phyloP scores from a whole-genome alignment of 352 stramenopile genomes.

The Phytophthora pseudosyringae region DNA sequence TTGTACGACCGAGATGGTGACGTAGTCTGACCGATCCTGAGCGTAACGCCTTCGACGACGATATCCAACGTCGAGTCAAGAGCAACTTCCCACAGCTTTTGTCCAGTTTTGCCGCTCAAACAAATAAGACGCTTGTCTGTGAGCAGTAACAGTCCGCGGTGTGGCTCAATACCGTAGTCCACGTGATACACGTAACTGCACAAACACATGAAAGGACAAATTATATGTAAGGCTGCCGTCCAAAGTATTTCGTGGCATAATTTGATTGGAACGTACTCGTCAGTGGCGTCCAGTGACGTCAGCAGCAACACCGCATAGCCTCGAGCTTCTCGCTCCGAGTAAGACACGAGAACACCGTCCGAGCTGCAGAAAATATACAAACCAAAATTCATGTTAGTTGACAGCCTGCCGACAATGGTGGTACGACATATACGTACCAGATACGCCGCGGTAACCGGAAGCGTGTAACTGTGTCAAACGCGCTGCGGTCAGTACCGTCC shows the following conservation, averaged over 20 bases:
- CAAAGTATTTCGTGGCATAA: neutral
- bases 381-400: slow-evolving; percentile 6
- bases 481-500: slow-evolving; percentile 57
- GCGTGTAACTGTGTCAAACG: slow-evolving; percentile 57
- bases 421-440: slow-evolving; percentile 51
- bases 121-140: slow-evolving; percentile 87
- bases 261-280: slow-evolving; percentile 64
- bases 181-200: slow-evolving; percentile 85
- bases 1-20: slow-evolving; percentile 61
- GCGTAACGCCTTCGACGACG: slow-evolving; percentile 35
- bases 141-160: slow-evolving; percentile 74
- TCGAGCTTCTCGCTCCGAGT: slow-evolving; percentile 77
- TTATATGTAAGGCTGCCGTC: neutral
- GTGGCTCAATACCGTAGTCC: slow-evolving; percentile 73
- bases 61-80: slow-evolving; percentile 83
- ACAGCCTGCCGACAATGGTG: neutral
- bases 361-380: slow-evolving; percentile 42
- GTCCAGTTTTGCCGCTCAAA: slow-evolving; percentile 71
- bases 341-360: slow-evolving; percentile 82
- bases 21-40: slow-evolving; percentile 64
- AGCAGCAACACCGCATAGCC: slow-evolving; percentile 82
- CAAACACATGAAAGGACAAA: slow-evolving; percentile 15
- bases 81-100: slow-evolving; percentile 84
- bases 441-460: slow-evolving; percentile 77
- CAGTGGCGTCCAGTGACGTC: slow-evolving; percentile 74